Percentiles rank a stretch among this genome's conserved stretches.
Evolutionary conservation across 768 basidiomycete genomes (phyloP).

Genomic region (Amanita polypyramis): DNA sequence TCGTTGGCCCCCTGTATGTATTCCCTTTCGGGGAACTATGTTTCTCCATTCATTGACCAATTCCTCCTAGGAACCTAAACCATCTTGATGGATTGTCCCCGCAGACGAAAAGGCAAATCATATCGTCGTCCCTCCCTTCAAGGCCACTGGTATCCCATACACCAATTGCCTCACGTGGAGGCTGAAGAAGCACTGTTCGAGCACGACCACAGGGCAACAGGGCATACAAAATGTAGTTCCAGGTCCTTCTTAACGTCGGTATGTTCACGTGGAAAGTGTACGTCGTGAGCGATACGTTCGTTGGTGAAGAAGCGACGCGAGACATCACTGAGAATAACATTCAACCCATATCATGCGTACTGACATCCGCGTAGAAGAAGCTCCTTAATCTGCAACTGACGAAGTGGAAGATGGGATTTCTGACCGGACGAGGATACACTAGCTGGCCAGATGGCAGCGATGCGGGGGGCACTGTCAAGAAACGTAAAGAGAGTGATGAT

Average conservation of each 20-base stretch:
- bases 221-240: slow-evolving; percentile 88
- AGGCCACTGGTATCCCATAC: slow-evolving; percentile 71
- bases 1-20: slow-evolving; percentile 76
- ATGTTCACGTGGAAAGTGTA: slow-evolving; percentile 84
- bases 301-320: slow-evolving; percentile 65
- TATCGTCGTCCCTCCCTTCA: slow-evolving; percentile 79
- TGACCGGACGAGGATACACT: slow-evolving; percentile 96
- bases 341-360: too few species aligned
- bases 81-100: slow-evolving; percentile 86
- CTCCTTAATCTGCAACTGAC: slow-evolving; percentile 46
- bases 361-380: slow-evolving; percentile 81
- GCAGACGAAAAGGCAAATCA: slow-evolving; percentile 80
- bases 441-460: slow-evolving; percentile 95
- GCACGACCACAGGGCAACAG: slow-evolving; percentile 65
- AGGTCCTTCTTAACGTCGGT: slow-evolving; percentile 79
- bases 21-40: too few species aligned
- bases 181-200: slow-evolving; percentile 14
- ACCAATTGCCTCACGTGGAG: slow-evolving; percentile 26
- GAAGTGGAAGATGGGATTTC: slow-evolving; percentile 87
- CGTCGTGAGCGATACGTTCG: slow-evolving; percentile 79
- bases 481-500: slow-evolving; percentile 32
- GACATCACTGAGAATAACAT: slow-evolving; percentile 63
- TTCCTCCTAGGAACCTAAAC: slow-evolving; percentile 67
- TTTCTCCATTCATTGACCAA: not conserved
- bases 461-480: slow-evolving; percentile 89